These are phyloP conservation scores for Cystobasidium ongulense DNA, from an alignment of 768 basidiomycete genomes.

Conservation along the genomic window DNA sequence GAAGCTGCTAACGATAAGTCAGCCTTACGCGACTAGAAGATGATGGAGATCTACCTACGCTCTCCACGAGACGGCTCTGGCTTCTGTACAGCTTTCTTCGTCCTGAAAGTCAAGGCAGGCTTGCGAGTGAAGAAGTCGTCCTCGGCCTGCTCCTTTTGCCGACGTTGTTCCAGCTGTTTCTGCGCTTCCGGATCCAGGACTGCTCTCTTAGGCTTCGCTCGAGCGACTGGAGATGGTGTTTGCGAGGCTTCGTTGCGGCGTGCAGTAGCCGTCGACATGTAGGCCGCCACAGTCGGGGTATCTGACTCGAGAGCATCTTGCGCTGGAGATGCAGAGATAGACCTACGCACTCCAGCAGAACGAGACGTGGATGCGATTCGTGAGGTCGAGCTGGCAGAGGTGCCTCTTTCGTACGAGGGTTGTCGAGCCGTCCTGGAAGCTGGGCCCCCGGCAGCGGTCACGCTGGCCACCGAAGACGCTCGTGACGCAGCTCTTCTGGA, in stretches of 20 bases:
- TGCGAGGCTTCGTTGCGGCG: background rate
- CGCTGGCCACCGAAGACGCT: constrained; percentile 1
- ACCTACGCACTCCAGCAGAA: background rate
- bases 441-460: background rate
- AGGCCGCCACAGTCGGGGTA: background rate
- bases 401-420: background rate
- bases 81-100: background rate
- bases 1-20: background rate
- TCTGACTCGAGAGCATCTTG: background rate
- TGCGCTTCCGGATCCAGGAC: background rate
- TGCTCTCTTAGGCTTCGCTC: background rate
- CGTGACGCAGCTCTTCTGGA: background rate
- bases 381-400: background rate
- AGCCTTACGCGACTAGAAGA: background rate
- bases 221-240: background rate
- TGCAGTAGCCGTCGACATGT: background rate
- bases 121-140: constrained; percentile 23
- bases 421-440: background rate
- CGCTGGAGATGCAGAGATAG: background rate
- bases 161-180: background rate
- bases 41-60: background rate
- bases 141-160: background rate
- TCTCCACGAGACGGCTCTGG: background rate
- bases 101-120: background rate
- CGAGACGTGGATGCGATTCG: background rate